Evolutionary conservation across 2,329 filamentous ascomycete species (phyloP).

Genomic region (Penicillium paneum): DNA sequence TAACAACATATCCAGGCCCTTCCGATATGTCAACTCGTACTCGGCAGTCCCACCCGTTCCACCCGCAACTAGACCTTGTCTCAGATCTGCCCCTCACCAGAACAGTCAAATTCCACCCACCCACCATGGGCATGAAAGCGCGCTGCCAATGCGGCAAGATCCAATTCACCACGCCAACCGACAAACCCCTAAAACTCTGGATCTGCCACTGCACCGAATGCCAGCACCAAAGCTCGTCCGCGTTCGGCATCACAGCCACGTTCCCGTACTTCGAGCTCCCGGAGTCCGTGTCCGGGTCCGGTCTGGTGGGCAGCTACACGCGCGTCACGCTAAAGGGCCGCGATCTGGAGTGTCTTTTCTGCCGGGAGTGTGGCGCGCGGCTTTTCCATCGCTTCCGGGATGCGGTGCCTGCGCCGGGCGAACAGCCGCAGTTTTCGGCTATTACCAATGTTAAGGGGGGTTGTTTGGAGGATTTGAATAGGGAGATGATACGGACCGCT

Average conservation of each 20-base stretch:
- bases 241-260: slow-evolving; percentile 67
- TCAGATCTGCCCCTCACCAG: not conserved
- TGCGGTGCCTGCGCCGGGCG: slow-evolving; percentile 47
- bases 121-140: slow-evolving; percentile 51
- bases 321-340: slow-evolving; percentile 58
- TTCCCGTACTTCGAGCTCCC: slow-evolving; percentile 65
- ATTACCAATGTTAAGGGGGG: slow-evolving; percentile 66
- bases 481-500: slow-evolving; percentile 55
- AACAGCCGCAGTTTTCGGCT: slow-evolving; percentile 39
- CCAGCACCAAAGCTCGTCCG: slow-evolving; percentile 62
- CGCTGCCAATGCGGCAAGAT: slow-evolving; percentile 65
- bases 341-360: slow-evolving; percentile 64
- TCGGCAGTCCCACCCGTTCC: too few species aligned
- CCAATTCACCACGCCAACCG: slow-evolving; percentile 59
- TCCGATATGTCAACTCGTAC: too few species aligned
- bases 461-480: slow-evolving; percentile 62
- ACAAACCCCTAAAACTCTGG: slow-evolving; percentile 62
- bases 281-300: slow-evolving; percentile 7
- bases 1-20: too few species aligned
- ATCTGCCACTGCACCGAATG: slow-evolving; percentile 70
- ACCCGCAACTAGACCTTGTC: too few species aligned
- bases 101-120: not conserved
- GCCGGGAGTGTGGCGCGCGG: slow-evolving; percentile 62
- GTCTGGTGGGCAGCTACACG: slow-evolving; percentile 39
- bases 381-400: slow-evolving; percentile 54